These are phyloP conservation scores for Phlebiopsis gigantea DNA, from an alignment of 768 basidiomycete species.

Conservation along the genomic window DNA sequence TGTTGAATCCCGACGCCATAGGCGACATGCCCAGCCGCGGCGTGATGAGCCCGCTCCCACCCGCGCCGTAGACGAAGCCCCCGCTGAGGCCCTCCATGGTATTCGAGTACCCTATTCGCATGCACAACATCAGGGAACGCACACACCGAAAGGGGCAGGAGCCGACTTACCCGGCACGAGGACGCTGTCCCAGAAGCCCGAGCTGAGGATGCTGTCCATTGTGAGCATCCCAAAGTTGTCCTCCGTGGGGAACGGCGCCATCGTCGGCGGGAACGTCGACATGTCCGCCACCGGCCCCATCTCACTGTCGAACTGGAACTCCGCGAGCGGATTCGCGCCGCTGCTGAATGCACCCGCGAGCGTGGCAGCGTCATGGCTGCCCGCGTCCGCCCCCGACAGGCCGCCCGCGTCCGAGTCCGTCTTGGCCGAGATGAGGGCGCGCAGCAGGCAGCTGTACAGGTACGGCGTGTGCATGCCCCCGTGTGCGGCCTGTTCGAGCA, in stretches of 20 bases:
- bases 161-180: conserved; percentile 69
- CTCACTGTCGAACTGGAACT: conserved; percentile 73
- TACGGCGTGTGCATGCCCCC: conserved; percentile 85
- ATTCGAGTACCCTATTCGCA: conserved; percentile 61
- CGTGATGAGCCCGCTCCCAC: conserved; percentile 80
- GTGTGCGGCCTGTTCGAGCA: conserved; percentile 71
- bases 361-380: conserved; percentile 2
- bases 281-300: conserved; percentile 84
- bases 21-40: conserved; percentile 62
- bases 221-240: conserved; percentile 47
- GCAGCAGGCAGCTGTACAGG: conserved; percentile 67
- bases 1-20: conserved; percentile 48
- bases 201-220: conserved; percentile 79
- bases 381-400: conserved; percentile 6
- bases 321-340: conserved; percentile 31
- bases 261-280: conserved; percentile 83
- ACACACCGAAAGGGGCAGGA: neutral
- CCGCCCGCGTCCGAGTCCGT: neutral
- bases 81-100: conserved; percentile 79
- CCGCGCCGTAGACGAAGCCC: conserved; percentile 81
- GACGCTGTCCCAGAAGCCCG: conserved; percentile 84
- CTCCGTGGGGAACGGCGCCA: conserved; percentile 49
- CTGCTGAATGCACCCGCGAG: conserved; percentile 9
- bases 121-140: conserved; percentile 4
- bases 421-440: conserved; percentile 8